These are phyloP conservation scores for Penicillium cinerascens DNA, from an alignment of 495 filamentous ascomycete species.

Conservation along the genomic window DNA sequence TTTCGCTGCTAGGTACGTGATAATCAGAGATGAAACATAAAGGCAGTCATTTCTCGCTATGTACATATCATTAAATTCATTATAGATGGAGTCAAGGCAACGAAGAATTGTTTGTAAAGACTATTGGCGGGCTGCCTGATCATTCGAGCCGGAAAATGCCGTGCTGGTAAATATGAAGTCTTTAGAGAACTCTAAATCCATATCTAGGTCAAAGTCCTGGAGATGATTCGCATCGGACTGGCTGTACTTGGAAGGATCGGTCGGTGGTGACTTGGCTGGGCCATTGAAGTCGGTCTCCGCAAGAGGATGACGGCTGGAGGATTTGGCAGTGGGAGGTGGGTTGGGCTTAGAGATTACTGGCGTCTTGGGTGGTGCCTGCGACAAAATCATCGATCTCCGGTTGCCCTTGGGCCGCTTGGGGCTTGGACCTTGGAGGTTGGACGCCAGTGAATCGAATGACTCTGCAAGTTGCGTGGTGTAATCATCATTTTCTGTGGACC, in stretches of 20 bases:
- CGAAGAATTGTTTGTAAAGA: neutral
- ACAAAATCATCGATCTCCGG: neutral
- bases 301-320: conserved; percentile 15
- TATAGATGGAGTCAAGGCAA: neutral
- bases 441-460: conserved; percentile 21
- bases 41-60: neutral
- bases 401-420: conserved; percentile 32
- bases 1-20: no score
- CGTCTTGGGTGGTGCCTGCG: conserved; percentile 1
- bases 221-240: conserved; percentile 23
- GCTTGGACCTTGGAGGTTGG: conserved; percentile 17
- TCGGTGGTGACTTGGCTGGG: conserved; percentile 21
- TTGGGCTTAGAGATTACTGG: neutral
- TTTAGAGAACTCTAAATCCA: conserved; percentile 40
- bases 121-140: conserved; percentile 8
- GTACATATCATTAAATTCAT: neutral
- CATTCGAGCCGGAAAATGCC: conserved; percentile 28
- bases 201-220: conserved; percentile 31
- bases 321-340: neutral
- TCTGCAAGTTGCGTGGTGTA: conserved; percentile 16
- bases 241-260: conserved; percentile 6
- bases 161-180: conserved; percentile 37
- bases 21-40: no score
- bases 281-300: conserved; percentile 28
- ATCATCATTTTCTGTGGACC: conserved; percentile 16